Conservation (phyloP, 75 land plant species). For the Cupressus sempervirens region DNA sequence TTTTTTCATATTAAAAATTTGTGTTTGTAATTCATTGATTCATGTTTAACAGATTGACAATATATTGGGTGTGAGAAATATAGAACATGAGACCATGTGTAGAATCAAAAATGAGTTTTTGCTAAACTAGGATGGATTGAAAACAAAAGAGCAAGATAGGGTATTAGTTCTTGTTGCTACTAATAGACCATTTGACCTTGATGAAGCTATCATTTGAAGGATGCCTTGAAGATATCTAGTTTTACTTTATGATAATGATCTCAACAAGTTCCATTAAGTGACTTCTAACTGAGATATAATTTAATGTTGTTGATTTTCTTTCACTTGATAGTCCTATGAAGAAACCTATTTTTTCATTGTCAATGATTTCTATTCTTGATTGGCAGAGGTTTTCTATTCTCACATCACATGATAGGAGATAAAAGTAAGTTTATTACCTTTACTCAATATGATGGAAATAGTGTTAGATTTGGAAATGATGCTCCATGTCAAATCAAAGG, state of each 20-base stretch:
- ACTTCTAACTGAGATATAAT: too few relatives aligned
- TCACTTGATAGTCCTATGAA: too few relatives aligned
- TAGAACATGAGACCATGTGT: slow-evolving; percentile 85
- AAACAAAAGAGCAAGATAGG: slow-evolving; percentile 22
- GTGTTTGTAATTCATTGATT: too few relatives aligned
- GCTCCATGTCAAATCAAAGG: too few relatives aligned
- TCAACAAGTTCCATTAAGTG: background rate
- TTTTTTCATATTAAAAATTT: background rate
- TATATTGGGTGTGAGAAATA: slow-evolving; percentile 73
- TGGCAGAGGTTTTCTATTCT: too few relatives aligned
- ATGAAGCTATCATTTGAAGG: slow-evolving; percentile 68
- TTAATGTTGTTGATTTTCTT: too few relatives aligned
- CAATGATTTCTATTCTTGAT: too few relatives aligned
- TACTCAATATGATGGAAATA: too few relatives aligned
- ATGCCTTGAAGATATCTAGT: slow-evolving; percentile 38
- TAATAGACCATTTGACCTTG: slow-evolving; percentile 53
- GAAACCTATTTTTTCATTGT: too few relatives aligned
- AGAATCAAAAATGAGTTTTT: slow-evolving; percentile 73
- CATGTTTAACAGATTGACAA: slow-evolving; percentile 86
- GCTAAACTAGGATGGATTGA: slow-evolving; percentile 26
- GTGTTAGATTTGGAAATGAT: too few relatives aligned
- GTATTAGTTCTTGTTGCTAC: slow-evolving; percentile 28
- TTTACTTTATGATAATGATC: background rate
- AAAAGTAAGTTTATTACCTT: too few relatives aligned
- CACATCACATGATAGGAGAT: too few relatives aligned